Evolutionary conservation across 192 early-diverging fungal genomes (phyloP).

Genomic region (Backusella sp.): DNA sequence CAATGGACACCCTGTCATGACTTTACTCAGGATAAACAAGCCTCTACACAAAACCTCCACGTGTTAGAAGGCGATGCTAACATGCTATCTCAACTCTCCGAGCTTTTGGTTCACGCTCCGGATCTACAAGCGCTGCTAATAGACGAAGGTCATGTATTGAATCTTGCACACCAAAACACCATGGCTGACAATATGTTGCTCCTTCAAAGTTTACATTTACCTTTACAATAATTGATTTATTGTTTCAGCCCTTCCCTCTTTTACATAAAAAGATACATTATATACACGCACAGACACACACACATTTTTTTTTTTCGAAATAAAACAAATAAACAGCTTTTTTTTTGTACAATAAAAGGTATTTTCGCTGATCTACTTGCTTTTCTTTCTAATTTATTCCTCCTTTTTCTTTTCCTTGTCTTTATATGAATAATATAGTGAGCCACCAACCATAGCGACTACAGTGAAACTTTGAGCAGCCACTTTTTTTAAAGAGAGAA

Average conservation of each 20-base stretch:
- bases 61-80: slow-evolving; percentile 40
- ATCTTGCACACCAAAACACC: background rate
- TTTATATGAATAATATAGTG: slow-evolving; percentile 20
- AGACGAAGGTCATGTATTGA: background rate
- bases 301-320: too few relatives aligned
- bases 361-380: too few relatives aligned
- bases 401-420: slow-evolving; percentile 11
- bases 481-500: slow-evolving; percentile 3
- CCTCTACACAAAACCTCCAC: slow-evolving; percentile 45
- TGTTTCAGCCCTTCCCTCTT: background rate
- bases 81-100: slow-evolving; percentile 6
- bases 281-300: too few relatives aligned
- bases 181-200: slow-evolving; percentile 4
- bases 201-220: slow-evolving; percentile 18
- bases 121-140: background rate
- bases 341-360: too few relatives aligned
- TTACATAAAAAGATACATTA: background rate
- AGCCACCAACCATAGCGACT: slow-evolving; percentile 26
- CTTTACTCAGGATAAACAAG: slow-evolving; percentile 64
- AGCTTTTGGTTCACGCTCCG: slow-evolving; percentile 11
- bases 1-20: slow-evolving; percentile 61
- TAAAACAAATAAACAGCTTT: too few relatives aligned
- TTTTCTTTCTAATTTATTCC: background rate
- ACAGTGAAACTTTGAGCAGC: slow-evolving; percentile 32
- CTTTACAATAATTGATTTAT: background rate